Evolutionary conservation across 371 early-diverging fungal genomes (phyloP), one percentile per base, ranked within the genome.

Genomic region (Mucor lusitanicus): DNA sequence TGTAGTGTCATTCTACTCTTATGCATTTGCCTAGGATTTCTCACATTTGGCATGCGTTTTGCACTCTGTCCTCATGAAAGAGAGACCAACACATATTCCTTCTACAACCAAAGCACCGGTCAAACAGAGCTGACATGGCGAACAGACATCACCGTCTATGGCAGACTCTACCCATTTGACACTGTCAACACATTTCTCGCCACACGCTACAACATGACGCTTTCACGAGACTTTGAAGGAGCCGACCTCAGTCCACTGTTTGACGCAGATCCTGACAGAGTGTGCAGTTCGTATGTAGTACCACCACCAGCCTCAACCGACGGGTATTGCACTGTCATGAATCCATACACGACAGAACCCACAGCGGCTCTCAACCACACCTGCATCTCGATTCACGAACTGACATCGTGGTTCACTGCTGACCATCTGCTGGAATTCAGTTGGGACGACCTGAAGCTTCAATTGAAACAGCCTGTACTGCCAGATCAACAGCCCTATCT

Each of bases 1-100:
- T 89, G 90, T 62, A 88, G 90, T 63, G 86, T 94, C 35, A 92
- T 92, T 63, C 70, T 85, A 9, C 67, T 84, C 37, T 78, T 92
- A 72, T 85, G 90, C 65, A 83, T 76, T 5, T 65, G 83, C 61
- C 83, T 91, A 3, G 89, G 86, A 50, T 91, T 89, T 64, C 68
- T 91, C 37, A 89, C 89, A 3, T 72, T 90, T 60, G 88, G 88
- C 40, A 80, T 89, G 59, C 72, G 85, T 23, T 56, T 67, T 12
- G 73, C 85, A 42, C 72, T 89, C 56, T 91, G 89, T 60, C 89
- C 90, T 1, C 69, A 77, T 6, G 63, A 74, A 15, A 68, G 68
- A 39, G 63, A 70, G 2, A 74, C 63, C 33, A 82, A 79, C 56
- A 63, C 69, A 17, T 65, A 67, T 17, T 67, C 74, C 2, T 81